A percentile compares a stretch with the other conserved stretches of the same genome.
Evolutionary conservation across 352 stramenopile genomes (phyloP).

Genomic region (Pythium dissotocum): DNA sequence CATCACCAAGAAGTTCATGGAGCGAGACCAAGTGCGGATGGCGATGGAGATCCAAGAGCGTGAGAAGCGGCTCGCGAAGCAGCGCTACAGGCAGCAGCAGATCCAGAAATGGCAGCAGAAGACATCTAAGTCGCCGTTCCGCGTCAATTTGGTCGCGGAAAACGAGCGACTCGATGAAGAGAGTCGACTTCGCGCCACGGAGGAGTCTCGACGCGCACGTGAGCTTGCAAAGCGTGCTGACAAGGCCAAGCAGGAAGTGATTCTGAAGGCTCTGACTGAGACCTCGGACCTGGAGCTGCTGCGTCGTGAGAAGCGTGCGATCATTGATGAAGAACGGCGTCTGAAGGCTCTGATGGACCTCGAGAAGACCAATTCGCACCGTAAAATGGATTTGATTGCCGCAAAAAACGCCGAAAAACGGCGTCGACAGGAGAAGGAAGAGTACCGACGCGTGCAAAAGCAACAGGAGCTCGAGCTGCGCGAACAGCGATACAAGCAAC

Average conservation of each 20-base stretch:
- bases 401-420: slow-evolving; percentile 91
- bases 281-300: slow-evolving; percentile 90
- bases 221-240: slow-evolving; percentile 77
- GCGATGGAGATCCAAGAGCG: slow-evolving; percentile 66
- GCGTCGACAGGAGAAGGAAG: slow-evolving; percentile 87
- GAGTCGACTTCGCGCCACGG: slow-evolving; percentile 74
- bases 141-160: slow-evolving; percentile 93
- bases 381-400: slow-evolving; percentile 90
- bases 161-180: slow-evolving; percentile 93
- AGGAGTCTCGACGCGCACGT: slow-evolving; percentile 61
- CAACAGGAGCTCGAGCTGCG: slow-evolving; percentile 66
- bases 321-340: slow-evolving; percentile 93
- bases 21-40: slow-evolving; percentile 65
- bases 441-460: slow-evolving; percentile 73
- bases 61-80: slow-evolving; percentile 54
- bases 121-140: slow-evolving; percentile 89
- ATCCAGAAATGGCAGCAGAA: slow-evolving; percentile 90
- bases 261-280: slow-evolving; percentile 90
- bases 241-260: slow-evolving; percentile 92
- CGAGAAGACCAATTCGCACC: slow-evolving; percentile 92
- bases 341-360: slow-evolving; percentile 93
- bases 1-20: slow-evolving; percentile 77
- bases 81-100: slow-evolving; percentile 55
- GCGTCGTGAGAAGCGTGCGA: slow-evolving; percentile 92
- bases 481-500: slow-evolving; percentile 64